Evolutionary conservation across 2,329 filamentous ascomycete genomes (phyloP).

Genomic region (Fusarium guadeloupense): DNA sequence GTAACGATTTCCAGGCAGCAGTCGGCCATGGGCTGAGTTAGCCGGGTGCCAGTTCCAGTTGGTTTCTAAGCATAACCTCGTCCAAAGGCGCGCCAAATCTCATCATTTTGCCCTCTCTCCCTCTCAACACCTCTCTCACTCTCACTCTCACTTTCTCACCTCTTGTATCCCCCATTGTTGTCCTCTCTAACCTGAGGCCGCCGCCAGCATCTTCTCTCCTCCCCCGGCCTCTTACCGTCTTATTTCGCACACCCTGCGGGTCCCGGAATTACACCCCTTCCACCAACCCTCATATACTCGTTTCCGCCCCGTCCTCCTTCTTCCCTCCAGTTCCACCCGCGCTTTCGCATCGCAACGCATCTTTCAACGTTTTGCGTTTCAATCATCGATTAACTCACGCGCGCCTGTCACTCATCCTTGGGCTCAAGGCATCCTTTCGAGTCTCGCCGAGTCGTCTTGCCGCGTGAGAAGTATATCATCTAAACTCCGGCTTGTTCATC

Average conservation of each 20-base stretch:
- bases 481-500: conserved; percentile 16
- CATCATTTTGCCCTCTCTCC: conserved; percentile 23
- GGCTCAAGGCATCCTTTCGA: conserved; percentile 13
- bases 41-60: conserved; percentile 19
- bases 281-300: conserved; percentile 42
- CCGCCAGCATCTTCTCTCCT: conserved; percentile 17
- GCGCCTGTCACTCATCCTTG: conserved; percentile 16
- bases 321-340: conserved; percentile 40
- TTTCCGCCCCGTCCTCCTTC: conserved; percentile 38
- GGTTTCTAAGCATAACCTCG: conserved; percentile 45
- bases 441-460: conserved; percentile 7
- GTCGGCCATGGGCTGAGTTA: conserved; percentile 44
- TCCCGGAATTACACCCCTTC: conserved; percentile 17
- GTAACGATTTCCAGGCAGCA: conserved; percentile 46
- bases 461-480: conserved; percentile 32
- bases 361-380: conserved; percentile 21
- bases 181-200: conserved; percentile 35
- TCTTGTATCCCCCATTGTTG: conserved; percentile 4
- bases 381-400: conserved; percentile 24
- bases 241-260: conserved; percentile 23
- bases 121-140: conserved; percentile 23
- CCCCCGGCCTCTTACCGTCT: conserved; percentile 2
- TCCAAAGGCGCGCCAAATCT: conserved; percentile 27
- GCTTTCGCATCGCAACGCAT: conserved; percentile 33
- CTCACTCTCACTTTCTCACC: neutral